Percentiles rank a stretch among this genome's conserved stretches.
phyloP scores from a whole-genome alignment of 345 rosid species.

The Diplotaxis tenuifolia region DNA sequence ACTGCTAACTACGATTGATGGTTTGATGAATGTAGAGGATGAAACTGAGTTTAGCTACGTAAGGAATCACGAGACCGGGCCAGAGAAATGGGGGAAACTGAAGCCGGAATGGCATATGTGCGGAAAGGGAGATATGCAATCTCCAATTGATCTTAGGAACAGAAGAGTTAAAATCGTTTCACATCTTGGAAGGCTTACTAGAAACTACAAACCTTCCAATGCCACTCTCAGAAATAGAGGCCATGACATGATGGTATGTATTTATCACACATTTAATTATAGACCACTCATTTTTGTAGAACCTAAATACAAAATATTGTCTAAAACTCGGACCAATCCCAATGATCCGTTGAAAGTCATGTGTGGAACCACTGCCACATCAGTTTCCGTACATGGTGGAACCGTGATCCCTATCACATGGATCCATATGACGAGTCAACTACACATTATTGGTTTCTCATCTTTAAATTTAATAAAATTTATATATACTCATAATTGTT shows the following conservation, averaged over 20 bases:
- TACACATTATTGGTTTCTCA: not conserved
- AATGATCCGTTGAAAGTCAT: not conserved
- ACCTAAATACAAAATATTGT: not conserved
- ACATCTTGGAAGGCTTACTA: constrained; percentile 49
- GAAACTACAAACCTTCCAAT: constrained; percentile 50
- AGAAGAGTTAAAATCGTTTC: constrained; percentile 53
- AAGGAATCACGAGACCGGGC: constrained; percentile 47
- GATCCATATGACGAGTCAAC: not conserved
- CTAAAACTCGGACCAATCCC: not conserved
- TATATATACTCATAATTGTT: not conserved
- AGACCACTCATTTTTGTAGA: not conserved
- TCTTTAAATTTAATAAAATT: not conserved
- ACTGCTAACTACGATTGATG: not conserved
- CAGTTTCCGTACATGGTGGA: not conserved
- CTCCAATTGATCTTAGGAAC: constrained; percentile 66
- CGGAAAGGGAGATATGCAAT: constrained; percentile 69
- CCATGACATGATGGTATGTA: constrained; percentile 81
- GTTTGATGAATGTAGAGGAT: constrained; percentile 45
- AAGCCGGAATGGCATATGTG: constrained; percentile 62
- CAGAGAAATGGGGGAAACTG: constrained; percentile 66
- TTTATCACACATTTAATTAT: not conserved
- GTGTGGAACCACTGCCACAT: not conserved
- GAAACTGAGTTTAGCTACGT: constrained; percentile 60
- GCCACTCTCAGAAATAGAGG: constrained; percentile 77
- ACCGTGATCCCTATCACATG: not conserved